Evolutionary conservation across 1,139 yeast species (phyloP).

Genomic region (Blastobotrys serpentis): DNA sequence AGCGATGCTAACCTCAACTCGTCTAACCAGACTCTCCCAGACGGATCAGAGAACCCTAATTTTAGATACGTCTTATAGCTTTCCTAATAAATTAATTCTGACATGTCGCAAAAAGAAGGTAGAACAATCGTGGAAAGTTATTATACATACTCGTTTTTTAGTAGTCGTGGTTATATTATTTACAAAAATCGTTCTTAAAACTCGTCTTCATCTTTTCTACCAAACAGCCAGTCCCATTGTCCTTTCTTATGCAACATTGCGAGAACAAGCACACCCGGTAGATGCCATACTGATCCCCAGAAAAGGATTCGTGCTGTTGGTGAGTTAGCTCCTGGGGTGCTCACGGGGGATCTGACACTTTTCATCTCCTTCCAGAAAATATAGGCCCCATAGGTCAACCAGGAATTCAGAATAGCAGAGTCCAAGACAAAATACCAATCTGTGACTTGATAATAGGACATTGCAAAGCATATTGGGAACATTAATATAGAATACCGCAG

Average conservation of each 20-base stretch:
- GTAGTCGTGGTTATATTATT: background rate
- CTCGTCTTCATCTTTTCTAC: constrained; percentile 20
- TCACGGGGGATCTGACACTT: constrained; percentile 25
- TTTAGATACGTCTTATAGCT: constrained; percentile 25
- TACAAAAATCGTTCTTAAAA: constrained; percentile 7
- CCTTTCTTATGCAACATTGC: constrained; percentile 96
- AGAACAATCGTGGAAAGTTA: no score
- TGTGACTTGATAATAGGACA: constrained; percentile 75
- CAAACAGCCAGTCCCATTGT: constrained; percentile 77
- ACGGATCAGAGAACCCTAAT: constrained; percentile 23
- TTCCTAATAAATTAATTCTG: background rate
- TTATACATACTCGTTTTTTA: no score
- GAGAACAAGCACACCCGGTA: constrained; percentile 82
- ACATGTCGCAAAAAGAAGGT: no score
- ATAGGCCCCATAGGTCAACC: constrained; percentile 80
- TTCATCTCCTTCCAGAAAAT: constrained; percentile 63
- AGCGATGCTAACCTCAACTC: constrained; percentile 16
- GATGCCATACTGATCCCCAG: constrained; percentile 93
- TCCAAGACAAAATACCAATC: constrained; percentile 80
- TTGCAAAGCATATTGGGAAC: constrained; percentile 90
- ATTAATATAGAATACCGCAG: constrained; percentile 80
- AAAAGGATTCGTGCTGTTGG: constrained; percentile 71
- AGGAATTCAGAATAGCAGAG: constrained; percentile 75
- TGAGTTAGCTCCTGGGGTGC: constrained; percentile 25
- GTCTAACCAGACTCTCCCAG: constrained; percentile 18